Evolutionary conservation across 192 early-diverging fungal species (phyloP), one percentile per base, ranked within the genome.

Genomic region (Linnemannia elongata): DNA sequence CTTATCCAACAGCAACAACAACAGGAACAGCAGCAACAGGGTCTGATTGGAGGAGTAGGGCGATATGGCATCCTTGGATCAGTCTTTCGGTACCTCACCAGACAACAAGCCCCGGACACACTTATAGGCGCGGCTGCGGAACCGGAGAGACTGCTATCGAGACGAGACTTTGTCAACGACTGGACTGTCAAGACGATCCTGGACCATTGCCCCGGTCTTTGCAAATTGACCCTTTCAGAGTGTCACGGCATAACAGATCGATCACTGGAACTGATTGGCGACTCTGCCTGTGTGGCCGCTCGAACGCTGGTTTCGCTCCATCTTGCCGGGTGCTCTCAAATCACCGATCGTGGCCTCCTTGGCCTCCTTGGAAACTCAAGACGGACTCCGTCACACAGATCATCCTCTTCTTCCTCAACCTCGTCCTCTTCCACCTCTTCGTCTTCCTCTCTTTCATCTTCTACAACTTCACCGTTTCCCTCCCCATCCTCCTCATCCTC

Each of bases 131-230:
- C 33, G 6, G 45, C 20, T 15, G 33, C 10, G 6, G 30, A 39
- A 79, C 72, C 70, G 30, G 60, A 72, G 33, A 69, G 88, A 44
- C 72, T 88, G 0, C 42, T 66, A 36, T 80, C 79, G 0, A n/a
- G 82, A 72, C 74, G 88, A 1, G 78, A 80, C 15, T 80, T 77
- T 79, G 74, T 91, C n/a, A 86, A 86, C 12, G 86, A 89, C 69
- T 76, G 78, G 49, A 82, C 88, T 10, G 41, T 91, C 10, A 44
- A 75, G 20, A 79, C 87, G n/a, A 83, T 91, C n/a, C 9, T 86
- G 9, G 66, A 80, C 6, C 35, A 49, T 30, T 91, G 88, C 35
- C 90, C 90, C 6, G 76, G 87, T 18, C 78, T 91, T n/a, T 88
- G 78, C 30, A 73, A 73, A 49, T 49, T 91, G 47, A 85, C 80